Percentiles rank a stretch among this genome's conserved stretches.
phyloP scores from a whole-genome alignment of 768 basidiomycete species.

The Mycena maculata region DNA sequence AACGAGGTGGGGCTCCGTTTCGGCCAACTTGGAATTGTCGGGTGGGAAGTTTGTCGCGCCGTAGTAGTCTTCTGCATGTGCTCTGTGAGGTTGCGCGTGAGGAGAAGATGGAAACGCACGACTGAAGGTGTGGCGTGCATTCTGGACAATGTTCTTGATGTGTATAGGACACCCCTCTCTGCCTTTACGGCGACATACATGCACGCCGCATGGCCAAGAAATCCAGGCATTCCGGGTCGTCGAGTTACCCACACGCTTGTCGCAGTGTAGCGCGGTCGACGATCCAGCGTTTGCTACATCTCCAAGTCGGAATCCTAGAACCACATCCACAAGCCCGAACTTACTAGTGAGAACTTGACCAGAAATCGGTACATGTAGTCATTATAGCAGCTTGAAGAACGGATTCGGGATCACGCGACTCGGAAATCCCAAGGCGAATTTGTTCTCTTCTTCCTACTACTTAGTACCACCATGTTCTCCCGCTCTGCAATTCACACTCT shows the following conservation, averaged over 20 bases:
- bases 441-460: slow-evolving; percentile 31
- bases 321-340: not conserved
- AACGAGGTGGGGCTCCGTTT: slow-evolving; percentile 99
- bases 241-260: slow-evolving; percentile 83
- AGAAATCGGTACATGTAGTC: slow-evolving; percentile 35
- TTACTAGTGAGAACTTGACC: slow-evolving; percentile 28
- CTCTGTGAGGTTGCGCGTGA: not conserved
- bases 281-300: slow-evolving; percentile 88
- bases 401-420: not conserved
- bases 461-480: slow-evolving; percentile 72
- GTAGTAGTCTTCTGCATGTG: slow-evolving; percentile 67
- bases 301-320: not conserved
- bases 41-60: slow-evolving; percentile 83
- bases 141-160: slow-evolving; percentile 91
- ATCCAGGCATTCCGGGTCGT: slow-evolving; percentile 79
- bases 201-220: slow-evolving; percentile 92
- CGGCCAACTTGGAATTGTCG: slow-evolving; percentile 92
- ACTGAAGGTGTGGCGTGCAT: slow-evolving; percentile 82
- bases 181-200: slow-evolving; percentile 97
- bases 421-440: too few relatives aligned
- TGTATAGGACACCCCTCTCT: slow-evolving; percentile 95
- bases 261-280: slow-evolving; percentile 82
- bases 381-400: not conserved
- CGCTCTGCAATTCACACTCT: slow-evolving; percentile 71
- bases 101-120: slow-evolving; percentile 54